Evolutionary conservation across 208 protist genomes (phyloP), one percentile per base, ranked within the genome.

Genomic region (Ichthyophonus hoferi): DNA sequence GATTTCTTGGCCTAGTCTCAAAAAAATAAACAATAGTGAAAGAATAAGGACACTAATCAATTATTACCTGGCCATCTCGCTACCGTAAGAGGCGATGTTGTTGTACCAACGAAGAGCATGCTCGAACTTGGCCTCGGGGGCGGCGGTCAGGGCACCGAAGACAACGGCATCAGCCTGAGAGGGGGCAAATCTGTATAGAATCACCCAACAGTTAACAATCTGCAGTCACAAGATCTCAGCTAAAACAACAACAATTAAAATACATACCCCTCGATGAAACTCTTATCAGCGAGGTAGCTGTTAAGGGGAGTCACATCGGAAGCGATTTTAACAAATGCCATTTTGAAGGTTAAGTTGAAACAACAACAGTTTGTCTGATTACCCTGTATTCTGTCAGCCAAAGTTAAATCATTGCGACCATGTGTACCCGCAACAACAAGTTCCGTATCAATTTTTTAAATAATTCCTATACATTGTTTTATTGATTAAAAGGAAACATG

Each of bases 51-150:
- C 58, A 91, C 42, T 17, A n/a, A 78, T 77, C 38, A 17, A 12
- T 12, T 2, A 31, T 17, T 41, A 87, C 84, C 40, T 87, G 39
- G 58, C 24, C 58, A 86, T 76, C 88, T 89, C 82, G 14, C 76
- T 81, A 43, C 33, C 40, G 90, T 90, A 91, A 42, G 89, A 88
- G 34, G 83, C 82, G 58, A 93, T 91, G 89, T 92, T 88, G 33
- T 85, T 86, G 87, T 87, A 93, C 91, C 91, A 93, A 41, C 91
- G 91, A 81, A 58, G 79, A 39, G 79, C 89, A 82, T 93, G 58
- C 79, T 58, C 89, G 87, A 87, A 91, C 77, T 86, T 90, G 58
- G 89, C 88, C 43, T 87, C 91, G 2, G 87, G 89, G 38, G 89
- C 79, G 39, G 37, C n/a, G 40, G 33, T 83, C 33, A 91, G 17